Conservation (phyloP, 345 rosid genomes). For the Aquilaria yunnanensis region DNA sequence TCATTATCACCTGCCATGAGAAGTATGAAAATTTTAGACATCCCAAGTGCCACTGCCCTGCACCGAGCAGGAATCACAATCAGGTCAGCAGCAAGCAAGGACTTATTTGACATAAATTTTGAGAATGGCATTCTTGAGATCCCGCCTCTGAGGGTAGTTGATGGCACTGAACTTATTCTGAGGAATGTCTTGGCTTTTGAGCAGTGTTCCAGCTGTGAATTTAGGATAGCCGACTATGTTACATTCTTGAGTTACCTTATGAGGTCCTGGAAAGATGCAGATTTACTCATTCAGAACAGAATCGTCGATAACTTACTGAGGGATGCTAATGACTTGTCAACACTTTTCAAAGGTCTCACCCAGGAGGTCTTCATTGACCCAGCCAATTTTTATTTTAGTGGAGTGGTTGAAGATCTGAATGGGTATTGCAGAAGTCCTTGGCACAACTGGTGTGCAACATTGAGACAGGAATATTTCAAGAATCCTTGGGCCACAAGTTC, state of each 20-base stretch:
- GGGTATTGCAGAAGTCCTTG: background rate
- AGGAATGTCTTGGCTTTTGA: constrained; percentile 29
- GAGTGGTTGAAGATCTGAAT: background rate
- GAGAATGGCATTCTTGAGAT: constrained; percentile 15
- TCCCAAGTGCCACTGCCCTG: too few relatives aligned
- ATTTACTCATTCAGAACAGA: background rate
- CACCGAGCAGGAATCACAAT: too few relatives aligned
- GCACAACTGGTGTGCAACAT: background rate
- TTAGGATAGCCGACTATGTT: background rate
- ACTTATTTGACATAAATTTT: constrained; percentile 18
- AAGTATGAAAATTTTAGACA: too few relatives aligned
- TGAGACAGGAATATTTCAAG: background rate
- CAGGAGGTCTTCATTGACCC: background rate
- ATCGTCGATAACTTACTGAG: background rate
- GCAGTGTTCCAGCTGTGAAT: background rate
- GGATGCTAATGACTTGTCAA: background rate
- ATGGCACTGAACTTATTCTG: constrained; percentile 19
- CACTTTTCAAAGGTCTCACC: background rate
- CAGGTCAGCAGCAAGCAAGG: background rate
- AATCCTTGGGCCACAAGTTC: background rate
- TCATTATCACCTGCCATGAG: too few relatives aligned
- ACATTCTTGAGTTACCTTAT: background rate
- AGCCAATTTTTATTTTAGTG: background rate
- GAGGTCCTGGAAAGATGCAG: background rate
- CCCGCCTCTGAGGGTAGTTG: constrained; percentile 17